phyloP scores from a whole-genome alignment of 139 green algal genomes.

The Chlorella sp. region DNA sequence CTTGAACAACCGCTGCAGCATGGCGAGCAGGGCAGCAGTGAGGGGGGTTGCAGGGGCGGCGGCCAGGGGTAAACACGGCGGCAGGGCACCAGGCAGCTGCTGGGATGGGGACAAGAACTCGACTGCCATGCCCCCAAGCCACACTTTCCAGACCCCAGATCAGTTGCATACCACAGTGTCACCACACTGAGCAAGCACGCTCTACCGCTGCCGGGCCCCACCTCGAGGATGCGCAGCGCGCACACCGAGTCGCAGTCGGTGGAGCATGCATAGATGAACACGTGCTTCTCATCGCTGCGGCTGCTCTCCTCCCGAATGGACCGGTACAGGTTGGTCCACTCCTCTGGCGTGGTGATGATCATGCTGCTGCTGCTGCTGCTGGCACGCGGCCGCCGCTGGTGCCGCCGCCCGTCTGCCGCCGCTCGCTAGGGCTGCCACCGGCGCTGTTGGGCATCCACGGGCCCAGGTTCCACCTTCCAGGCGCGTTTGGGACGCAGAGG shows the following conservation, averaged over 20 bases:
- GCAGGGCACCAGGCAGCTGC: background rate
- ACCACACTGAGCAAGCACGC: background rate
- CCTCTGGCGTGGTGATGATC: conserved; percentile 33
- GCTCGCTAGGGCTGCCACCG: background rate
- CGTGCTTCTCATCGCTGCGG: conserved; percentile 66
- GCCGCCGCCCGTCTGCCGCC: background rate
- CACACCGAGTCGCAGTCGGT: conserved; percentile 77
- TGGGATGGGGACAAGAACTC: no score
- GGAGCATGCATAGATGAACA: conserved; percentile 73
- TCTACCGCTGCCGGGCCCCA: conserved; percentile 18
- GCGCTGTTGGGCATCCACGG: background rate
- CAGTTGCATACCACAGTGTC: background rate
- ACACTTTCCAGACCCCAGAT: background rate
- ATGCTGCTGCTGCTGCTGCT: conserved; percentile 22
- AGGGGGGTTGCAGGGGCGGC: background rate
- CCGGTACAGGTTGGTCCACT: conserved; percentile 53
- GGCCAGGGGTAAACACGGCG: background rate
- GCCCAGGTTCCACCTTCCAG: background rate
- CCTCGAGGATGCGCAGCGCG: conserved; percentile 75
- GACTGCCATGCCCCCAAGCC: no score
- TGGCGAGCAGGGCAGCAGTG: background rate
- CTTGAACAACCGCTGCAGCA: conserved; percentile 39
- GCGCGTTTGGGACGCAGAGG: no score
- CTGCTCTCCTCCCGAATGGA: conserved; percentile 67
- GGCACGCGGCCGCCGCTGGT: background rate